Percentiles rank a stretch among this genome's conserved stretches.
phyloP scores from a whole-genome alignment of 140 eudicot species.

The Ambrosia hybrid region DNA sequence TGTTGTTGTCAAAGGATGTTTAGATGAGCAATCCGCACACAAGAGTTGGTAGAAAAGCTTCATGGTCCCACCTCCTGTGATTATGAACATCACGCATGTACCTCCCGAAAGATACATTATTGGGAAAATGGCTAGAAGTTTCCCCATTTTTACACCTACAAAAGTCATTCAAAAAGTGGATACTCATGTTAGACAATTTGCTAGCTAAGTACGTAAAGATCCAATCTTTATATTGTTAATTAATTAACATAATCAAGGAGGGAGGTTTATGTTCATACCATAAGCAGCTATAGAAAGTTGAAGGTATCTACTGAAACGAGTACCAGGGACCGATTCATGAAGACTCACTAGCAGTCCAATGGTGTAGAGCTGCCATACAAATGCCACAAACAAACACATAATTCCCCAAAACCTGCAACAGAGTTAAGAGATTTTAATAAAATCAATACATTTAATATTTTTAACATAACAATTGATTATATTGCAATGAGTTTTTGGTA shows the following conservation, averaged over 20 bases:
- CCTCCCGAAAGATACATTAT: constrained; percentile 78
- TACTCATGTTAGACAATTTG: background rate
- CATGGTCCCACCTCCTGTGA: constrained; percentile 59
- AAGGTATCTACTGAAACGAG: constrained; percentile 73
- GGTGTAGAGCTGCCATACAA: constrained; percentile 73
- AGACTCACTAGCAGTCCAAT: constrained; percentile 57
- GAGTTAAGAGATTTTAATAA: too few relatives aligned
- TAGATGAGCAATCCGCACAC: constrained; percentile 37
- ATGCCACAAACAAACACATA: constrained; percentile 42
- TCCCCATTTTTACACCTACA: constrained; percentile 67
- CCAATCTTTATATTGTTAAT: background rate
- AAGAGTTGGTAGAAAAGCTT: constrained; percentile 43
- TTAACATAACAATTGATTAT: too few relatives aligned
- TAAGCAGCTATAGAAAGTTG: constrained; percentile 66
- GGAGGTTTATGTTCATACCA: constrained; percentile 38
- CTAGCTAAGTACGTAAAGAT: background rate
- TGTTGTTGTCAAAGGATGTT: constrained; percentile 38
- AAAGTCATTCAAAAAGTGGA: constrained; percentile 1
- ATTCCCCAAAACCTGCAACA: constrained; percentile 62
- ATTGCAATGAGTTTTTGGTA: too few relatives aligned
- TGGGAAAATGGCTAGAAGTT: constrained; percentile 63
- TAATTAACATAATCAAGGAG: background rate
- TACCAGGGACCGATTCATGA: constrained; percentile 54
- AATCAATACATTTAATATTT: too few relatives aligned
- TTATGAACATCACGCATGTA: constrained; percentile 59